Base-by-base conservation (phyloP, 345 rosid species). In the Arabidopsis arenosa region DNA sequence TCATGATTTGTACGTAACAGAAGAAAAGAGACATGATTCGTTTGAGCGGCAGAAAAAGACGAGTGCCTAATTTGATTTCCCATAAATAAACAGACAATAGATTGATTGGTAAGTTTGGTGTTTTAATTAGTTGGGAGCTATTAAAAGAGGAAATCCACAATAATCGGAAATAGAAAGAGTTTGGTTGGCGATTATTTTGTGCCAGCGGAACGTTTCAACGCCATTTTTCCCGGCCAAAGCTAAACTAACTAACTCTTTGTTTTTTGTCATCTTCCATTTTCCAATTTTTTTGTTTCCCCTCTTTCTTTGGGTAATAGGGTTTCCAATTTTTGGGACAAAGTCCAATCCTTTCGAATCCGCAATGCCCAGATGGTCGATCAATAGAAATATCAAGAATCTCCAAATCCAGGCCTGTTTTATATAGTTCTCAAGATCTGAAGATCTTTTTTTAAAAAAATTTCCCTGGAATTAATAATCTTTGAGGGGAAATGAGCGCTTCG, bases 171-270 rank as follows among this genome's bases (percentile, higher is more conserved):
- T 51, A 51, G 45, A 57, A 11, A 68, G 52, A 70, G 70, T 57
- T 84, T 84, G 43, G 85, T 75, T 80, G 86, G 83, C 70, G 64
- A 83, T 80, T 70, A 76, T 81, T 83, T 82, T 55, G 53, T 80
- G 76, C 78, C 63, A 80, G 81, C 83, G 72, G 91, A 87, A 87
- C 89, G 85, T 82, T 89, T 91, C 97, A 86, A 85, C 88, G 73
- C 92, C 91, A 84, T 60, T 52, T 83, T 83, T 83, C 82, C 80
- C 82, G 86, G 90, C 86, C 76, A 71, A 48, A 62, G 74, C 78
- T 55, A 62, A 83, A 2, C 74, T 58, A 62, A 61, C 56, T 60
- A 55, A 73, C 74, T 70, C 55, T 66, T 64, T 7, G 28, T 33
- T 58, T 33, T 55, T 64, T 48, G 58, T 63, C 49, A 47, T 63